phyloP scores from a whole-genome alignment of 371 early-diverging fungal genomes.

The Smittium culicis region DNA sequence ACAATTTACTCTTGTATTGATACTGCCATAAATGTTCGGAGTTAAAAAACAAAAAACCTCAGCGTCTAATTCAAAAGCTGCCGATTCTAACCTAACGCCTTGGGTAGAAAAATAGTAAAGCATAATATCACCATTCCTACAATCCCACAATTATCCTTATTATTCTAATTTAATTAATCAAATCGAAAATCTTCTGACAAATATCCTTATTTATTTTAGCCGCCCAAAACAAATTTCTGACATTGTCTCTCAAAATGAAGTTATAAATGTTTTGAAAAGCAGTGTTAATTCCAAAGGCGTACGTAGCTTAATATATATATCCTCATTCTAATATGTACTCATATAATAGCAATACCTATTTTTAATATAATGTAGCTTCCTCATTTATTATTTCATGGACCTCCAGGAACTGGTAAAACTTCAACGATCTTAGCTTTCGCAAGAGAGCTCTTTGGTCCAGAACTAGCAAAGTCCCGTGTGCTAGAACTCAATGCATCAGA shows the following conservation, averaged over 20 bases:
- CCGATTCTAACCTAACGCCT: conserved; percentile 1
- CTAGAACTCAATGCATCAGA: conserved; percentile 99
- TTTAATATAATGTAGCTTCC: conserved; percentile 61
- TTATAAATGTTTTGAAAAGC: conserved; percentile 66
- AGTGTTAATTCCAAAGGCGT: conserved; percentile 71
- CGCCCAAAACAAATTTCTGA: conserved; percentile 80
- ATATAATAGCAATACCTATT: too few species aligned
- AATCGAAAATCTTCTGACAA: not conserved
- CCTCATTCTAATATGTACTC: not conserved
- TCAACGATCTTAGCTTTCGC: conserved; percentile 90
- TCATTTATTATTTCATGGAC: conserved; percentile 97
- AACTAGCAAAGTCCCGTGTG: conserved; percentile 57
- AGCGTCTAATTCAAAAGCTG: not conserved
- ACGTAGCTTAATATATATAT: not conserved
- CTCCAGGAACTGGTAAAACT: conserved; percentile 99
- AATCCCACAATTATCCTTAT: too few species aligned
- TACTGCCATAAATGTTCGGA: not conserved
- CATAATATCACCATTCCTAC: too few species aligned
- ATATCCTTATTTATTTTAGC: conserved; percentile 11
- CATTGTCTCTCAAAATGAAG: conserved; percentile 80
- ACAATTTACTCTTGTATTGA: too few species aligned
- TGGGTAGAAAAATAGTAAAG: conserved; percentile 18
- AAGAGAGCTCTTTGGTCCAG: conserved; percentile 75
- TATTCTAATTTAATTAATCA: not conserved
- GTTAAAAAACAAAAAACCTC: not conserved